Evolutionary conservation across 2,329 filamentous ascomycete species (phyloP).

Genomic region (Stachybotrys chlorohalonatus): DNA sequence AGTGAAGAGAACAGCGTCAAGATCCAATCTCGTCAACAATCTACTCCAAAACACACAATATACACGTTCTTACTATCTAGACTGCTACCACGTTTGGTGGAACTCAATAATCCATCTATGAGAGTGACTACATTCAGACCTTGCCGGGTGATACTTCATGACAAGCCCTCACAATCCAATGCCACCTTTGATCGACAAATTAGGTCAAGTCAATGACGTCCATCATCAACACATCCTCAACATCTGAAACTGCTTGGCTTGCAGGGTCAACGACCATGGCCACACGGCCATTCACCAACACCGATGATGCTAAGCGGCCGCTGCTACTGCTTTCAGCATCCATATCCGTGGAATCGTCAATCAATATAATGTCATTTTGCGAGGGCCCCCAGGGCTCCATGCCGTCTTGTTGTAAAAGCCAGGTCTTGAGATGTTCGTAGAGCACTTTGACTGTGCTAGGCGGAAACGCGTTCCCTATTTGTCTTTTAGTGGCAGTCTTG

Average conservation of each 20-base stretch:
- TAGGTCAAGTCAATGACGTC: conserved; percentile 14
- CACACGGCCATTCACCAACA: too few relatives aligned
- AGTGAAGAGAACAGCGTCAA: too few relatives aligned
- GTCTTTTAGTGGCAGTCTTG: conserved; percentile 37
- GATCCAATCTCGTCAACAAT: too few relatives aligned
- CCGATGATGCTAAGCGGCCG: too few relatives aligned
- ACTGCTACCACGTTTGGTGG: too few relatives aligned
- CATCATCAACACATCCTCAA: conserved; percentile 13
- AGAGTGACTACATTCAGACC: too few relatives aligned
- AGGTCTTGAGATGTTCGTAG: conserved; percentile 37
- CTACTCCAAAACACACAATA: too few relatives aligned
- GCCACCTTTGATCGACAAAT: neutral
- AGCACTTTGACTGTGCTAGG: conserved; percentile 43
- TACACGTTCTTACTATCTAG: too few relatives aligned
- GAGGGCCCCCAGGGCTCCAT: conserved; percentile 8
- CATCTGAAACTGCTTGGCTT: neutral
- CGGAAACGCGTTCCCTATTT: conserved; percentile 76
- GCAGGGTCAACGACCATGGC: too few relatives aligned
- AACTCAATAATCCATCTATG: too few relatives aligned
- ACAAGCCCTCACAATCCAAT: neutral
- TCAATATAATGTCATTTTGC: neutral
- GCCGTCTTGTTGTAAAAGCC: conserved; percentile 34
- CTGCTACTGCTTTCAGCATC: neutral
- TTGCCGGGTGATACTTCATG: neutral
- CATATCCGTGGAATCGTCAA: neutral